These are phyloP conservation scores for Jimgerdemannia flammicorona DNA, from an alignment of 192 early-diverging fungal species.

Conservation along the genomic window DNA sequence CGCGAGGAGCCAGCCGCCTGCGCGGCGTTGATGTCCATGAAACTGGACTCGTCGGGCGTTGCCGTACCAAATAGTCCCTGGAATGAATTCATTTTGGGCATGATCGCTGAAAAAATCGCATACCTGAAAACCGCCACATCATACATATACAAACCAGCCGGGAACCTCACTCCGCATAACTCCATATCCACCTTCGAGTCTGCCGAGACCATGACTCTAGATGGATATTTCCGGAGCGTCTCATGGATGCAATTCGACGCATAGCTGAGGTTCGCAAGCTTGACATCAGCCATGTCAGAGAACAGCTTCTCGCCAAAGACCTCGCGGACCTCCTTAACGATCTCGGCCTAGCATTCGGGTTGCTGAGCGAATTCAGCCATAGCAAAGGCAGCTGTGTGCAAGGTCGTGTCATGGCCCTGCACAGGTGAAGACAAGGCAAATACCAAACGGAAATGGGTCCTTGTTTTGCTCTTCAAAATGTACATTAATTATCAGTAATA, in stretches of 20 bases:
- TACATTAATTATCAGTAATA: too few relatives aligned
- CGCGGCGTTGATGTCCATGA: background rate
- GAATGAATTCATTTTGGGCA: constrained; percentile 1
- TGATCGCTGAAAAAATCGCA: constrained; percentile 27
- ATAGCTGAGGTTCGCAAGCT: constrained; percentile 20
- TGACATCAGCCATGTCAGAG: constrained; percentile 9
- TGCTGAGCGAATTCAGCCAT: constrained; percentile 37
- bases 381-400: constrained; percentile 36
- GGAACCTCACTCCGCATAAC: constrained; percentile 9
- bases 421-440: too few relatives aligned
- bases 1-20: background rate
- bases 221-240: constrained; percentile 31
- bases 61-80: constrained; percentile 20
- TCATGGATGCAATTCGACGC: constrained; percentile 24
- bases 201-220: constrained; percentile 27
- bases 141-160: constrained; percentile 31
- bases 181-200: constrained; percentile 20
- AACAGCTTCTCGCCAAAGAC: constrained; percentile 23
- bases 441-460: too few relatives aligned
- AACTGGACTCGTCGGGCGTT: background rate
- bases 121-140: too few relatives aligned
- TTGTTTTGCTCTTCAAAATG: too few relatives aligned
- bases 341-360: constrained; percentile 33
- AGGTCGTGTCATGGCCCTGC: constrained; percentile 43
- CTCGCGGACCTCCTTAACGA: constrained; percentile 30